Base-by-base conservation (phyloP, 495 filamentous ascomycete genomes). In the Emericellopsis terricola region DNA sequence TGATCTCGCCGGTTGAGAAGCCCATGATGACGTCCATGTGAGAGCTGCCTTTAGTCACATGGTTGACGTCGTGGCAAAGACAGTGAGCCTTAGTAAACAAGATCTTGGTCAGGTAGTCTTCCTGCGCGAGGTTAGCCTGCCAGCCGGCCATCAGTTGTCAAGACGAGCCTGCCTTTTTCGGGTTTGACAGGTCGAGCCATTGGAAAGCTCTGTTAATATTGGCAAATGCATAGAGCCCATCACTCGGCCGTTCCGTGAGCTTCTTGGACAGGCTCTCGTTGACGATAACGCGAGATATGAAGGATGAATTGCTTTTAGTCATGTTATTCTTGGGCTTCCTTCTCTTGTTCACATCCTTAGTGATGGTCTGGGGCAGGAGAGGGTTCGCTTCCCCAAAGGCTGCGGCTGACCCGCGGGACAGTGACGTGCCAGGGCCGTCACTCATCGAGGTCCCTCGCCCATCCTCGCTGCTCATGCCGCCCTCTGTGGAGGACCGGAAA, bases 271-370 rank as follows among this genome's bases (percentile, higher is more conserved):
- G 51, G 8, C 68, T 62, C 41, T 97, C 91, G 51, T 94, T 80
- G 5, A 81, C 71, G 30, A 94, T 91, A n/a, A 93, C 86, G 33
- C 89, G 60, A 4, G 86, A 94, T 15, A 97, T 84, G 47, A 94
- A 96, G 3, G 84, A 87, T 14, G 89, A 96, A 54, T 92, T 94
- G 57, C 83, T 94, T 62, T 97, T 97, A 27, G 85, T 71, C 45
- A 97, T 85, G 51, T 89, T 96, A 52, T 83, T 94, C 59, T 94
- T 94, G 8, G 89, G 91, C 55, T 96, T 97, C 40, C 77, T 67
- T 44, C 74, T 59, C 54, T 92, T 93, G 32, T 65, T 57, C 3
- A 68, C 62, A 42, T 93, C 85, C 54, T 84, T 93, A n/a, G 65
- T 52, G 15, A 53, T 56, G 15, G 65, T 59, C 1, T 62, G 55